Base-by-base conservation (phyloP, 768 basidiomycete genomes). In the Tylopilus sp. region DNA sequence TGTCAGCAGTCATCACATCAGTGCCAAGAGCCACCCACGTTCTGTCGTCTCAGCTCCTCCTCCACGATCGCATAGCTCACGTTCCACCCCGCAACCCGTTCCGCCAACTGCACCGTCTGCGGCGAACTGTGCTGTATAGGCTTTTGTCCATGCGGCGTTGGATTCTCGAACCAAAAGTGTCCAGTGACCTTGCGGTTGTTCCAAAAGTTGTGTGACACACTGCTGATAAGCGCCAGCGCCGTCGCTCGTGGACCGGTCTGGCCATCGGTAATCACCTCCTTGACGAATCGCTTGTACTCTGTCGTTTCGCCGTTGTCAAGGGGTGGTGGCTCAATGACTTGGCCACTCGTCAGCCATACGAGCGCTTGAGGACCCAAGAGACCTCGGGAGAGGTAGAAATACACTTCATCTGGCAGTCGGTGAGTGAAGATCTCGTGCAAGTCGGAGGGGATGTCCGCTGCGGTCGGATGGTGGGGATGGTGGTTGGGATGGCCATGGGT, bases 241-340 rank as follows among this genome's bases (percentile, higher is more conserved):
- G 92, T 95, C 48, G 91, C 93, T 18, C 97, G 81, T 26, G 97
- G 97, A 1, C 91, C 89, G 13, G 93, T 97, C 66, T 88, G 85
- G 6, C 92, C 91, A 60, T 98, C 95, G 1, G 95, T 98, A 50
- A 98, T 87, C 30, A 93, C 88, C 70, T 98, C 95, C 74, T 94
- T 95, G 57, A 98, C 81, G 68, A 95, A 99, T 20, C 94, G 82
- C 60, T 84, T 86, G 68, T 97, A 98, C 68, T 99, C 95, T 1
- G 81, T 91, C 36, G 91, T 92, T 69, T 98, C 95, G 3, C 95
- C 95, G 63, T 94, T 95, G 65, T 95, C 92, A 44, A 98, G 75
- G 31, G 97, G 95, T 4, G 88, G 85, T 50, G 84, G 84, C 65
- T 98, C 91, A 43, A 87, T 73, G 53, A 95, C 81, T 67, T 86